A percentile compares a stretch with the other conserved stretches of the same genome.
These are phyloP conservation scores for Sporothrix brunneoviolacea DNA, from an alignment of 2,329 filamentous ascomycete species.

Conservation along the genomic window DNA sequence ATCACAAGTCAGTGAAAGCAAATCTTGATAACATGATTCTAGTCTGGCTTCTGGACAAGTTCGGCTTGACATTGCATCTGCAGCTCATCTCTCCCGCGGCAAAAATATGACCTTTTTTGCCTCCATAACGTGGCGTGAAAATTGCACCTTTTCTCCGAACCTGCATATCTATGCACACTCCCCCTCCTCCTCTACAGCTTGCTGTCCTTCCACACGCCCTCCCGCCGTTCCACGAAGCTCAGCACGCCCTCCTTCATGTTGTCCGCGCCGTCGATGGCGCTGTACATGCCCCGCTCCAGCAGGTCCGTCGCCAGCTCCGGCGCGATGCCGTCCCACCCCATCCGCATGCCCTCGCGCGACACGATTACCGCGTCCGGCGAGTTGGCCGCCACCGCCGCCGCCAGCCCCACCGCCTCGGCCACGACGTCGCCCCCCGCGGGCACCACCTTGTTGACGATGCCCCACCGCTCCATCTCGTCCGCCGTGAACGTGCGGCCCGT, in stretches of 20 bases:
- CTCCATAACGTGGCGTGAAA: too few relatives aligned
- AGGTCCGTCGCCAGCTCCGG: constrained; percentile 56
- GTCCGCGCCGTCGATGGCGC: constrained; percentile 54
- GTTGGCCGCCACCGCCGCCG: constrained; percentile 54
- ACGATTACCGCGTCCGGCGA: constrained; percentile 73
- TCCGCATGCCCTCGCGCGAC: constrained; percentile 61
- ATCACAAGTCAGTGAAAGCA: too few relatives aligned
- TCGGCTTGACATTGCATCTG: too few relatives aligned
- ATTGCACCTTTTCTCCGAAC: too few relatives aligned
- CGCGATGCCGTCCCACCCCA: constrained; percentile 65
- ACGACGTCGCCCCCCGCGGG: constrained; percentile 37
- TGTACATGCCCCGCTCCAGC: constrained; percentile 52
- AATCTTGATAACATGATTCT: too few relatives aligned
- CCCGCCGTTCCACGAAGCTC: constrained; percentile 71
- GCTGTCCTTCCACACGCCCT: constrained; percentile 59
- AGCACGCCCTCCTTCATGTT: constrained; percentile 69
- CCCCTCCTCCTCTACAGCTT: constrained; percentile 45
- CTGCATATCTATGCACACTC: neutral
- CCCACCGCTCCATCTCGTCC: constrained; percentile 56
- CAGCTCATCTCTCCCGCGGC: too few relatives aligned
- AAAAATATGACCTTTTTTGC: too few relatives aligned
- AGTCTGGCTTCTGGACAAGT: too few relatives aligned
- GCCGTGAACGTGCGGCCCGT: constrained; percentile 55
- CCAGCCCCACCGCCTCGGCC: constrained; percentile 53
- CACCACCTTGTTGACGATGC: constrained; percentile 62